phyloP scores from a whole-genome alignment of 2,329 filamentous ascomycete genomes.

The Fusarium setosum region DNA sequence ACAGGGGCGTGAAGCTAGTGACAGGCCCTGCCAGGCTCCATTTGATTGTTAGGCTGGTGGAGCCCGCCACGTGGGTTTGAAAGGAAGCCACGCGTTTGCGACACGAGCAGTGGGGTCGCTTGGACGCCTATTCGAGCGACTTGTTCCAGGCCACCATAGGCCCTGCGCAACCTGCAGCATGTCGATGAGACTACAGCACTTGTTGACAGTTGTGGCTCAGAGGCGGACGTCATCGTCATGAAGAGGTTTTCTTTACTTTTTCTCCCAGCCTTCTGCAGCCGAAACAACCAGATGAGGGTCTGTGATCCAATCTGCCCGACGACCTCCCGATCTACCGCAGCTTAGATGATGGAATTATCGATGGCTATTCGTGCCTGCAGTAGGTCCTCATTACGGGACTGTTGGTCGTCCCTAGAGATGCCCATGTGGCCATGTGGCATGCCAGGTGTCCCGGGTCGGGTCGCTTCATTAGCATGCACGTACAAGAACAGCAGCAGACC shows the following conservation, averaged over 20 bases:
- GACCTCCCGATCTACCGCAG: constrained; percentile 22
- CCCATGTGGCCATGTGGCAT: constrained; percentile 38
- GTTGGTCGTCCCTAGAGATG: constrained; percentile 9
- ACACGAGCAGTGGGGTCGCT: constrained; percentile 39
- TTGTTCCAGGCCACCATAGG: constrained; percentile 29
- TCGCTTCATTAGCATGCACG: constrained; percentile 23
- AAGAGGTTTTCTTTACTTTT: not conserved
- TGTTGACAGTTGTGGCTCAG: constrained; percentile 1
- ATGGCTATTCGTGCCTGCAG: constrained; percentile 10
- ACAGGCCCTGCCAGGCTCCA: constrained; percentile 11
- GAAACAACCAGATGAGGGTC: constrained; percentile 5
- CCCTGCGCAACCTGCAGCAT: constrained; percentile 8
- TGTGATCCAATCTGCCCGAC: not conserved
- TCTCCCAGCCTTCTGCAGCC: not conserved
- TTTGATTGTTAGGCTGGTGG: constrained; percentile 30
- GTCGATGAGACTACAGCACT: constrained; percentile 22
- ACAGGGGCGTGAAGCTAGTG: constrained; percentile 32
- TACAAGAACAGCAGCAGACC: constrained; percentile 7
- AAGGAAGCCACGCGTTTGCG: constrained; percentile 39
- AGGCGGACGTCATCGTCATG: constrained; percentile 2
- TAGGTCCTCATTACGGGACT: not conserved
- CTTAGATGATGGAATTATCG: constrained; percentile 16
- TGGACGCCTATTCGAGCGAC: constrained; percentile 9
- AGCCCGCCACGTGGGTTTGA: constrained; percentile 45
- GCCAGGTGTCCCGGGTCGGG: constrained; percentile 21